Base-by-base conservation (phyloP, 2,329 filamentous ascomycete species). In the Fusarium setosum region DNA sequence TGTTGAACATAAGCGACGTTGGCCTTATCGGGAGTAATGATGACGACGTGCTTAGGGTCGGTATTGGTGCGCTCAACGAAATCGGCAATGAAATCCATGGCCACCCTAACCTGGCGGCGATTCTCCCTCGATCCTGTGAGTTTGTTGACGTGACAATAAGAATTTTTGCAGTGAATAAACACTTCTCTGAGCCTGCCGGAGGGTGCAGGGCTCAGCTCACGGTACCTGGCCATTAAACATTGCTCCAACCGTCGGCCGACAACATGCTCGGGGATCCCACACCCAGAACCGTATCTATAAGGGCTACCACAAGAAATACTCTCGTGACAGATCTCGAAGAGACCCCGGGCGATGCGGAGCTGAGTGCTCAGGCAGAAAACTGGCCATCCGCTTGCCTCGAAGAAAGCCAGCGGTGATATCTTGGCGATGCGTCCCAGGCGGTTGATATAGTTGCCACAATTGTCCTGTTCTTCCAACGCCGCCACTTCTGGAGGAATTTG, bases 281-380 rank as follows among this genome's bases (percentile, higher is more conserved):
- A 12, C 1, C 18, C 20, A 0, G 2, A 1, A 11, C 18, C 21
- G 3, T 31, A 34, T 3, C n/a, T 6, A 7, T 48, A n/a, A 2
- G 6, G 23, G 2, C 17, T 1, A 2, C 50, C n/a, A 8, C 18
- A 5, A n/a, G 37, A 38, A 7, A 59, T 56, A 0, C 18, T 18
- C 15, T 12, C 15, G 8, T 47, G 3, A 11, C 42, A 32, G 11
- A 31, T 15, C 18, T 70, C 65, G 38, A 71, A 74, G 15, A 66
- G 35, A n/a, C 60, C 64, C 3, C 35, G 31, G 3, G 61, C 64
- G 66, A 70, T 72, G 0, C 72, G 72, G 2, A 69, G 32, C 10
- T 74, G 68, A 3, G 51, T 57, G 2, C 37, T 51, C 1, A 72
- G 56, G 3, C 64, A 67, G 24, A 61, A 70, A 3, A 69, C 44